These are phyloP conservation scores for Hyphopichia wangnamkhiaoensis DNA, from an alignment of 1,139 yeast species.

Conservation along the genomic window DNA sequence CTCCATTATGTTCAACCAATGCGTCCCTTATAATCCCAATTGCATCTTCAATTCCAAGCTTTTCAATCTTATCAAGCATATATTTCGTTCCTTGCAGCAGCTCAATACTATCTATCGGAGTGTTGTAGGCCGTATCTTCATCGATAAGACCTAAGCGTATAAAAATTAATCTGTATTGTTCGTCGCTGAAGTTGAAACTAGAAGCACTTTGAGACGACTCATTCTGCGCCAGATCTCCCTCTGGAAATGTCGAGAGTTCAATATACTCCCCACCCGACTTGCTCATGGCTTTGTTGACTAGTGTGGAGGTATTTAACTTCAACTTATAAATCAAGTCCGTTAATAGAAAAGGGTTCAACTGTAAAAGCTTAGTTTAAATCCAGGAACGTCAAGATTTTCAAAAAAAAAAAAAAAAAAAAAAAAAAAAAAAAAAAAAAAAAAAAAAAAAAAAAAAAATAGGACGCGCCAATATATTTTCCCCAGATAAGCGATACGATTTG, in stretches of 20 bases:
- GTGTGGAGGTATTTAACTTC: too few species aligned
- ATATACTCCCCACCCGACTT: not conserved
- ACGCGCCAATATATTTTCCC: too few species aligned
- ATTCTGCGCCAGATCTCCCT: not conserved
- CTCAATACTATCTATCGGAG: conserved; percentile 14
- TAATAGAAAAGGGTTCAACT: too few species aligned
- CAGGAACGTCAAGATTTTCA: too few species aligned
- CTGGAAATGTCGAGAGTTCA: conserved; percentile 4
- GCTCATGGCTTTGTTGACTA: too few species aligned
- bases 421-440: too few species aligned
- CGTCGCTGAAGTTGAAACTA: conserved; percentile 15
- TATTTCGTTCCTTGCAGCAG: conserved; percentile 24
- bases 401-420: too few species aligned
- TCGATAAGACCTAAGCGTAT: conserved; percentile 34
- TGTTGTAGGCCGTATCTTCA: conserved; percentile 16
- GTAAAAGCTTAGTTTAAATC: too few species aligned
- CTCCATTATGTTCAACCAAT: conserved; percentile 42
- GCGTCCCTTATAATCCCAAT: conserved; percentile 36
- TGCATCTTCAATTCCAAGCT: conserved; percentile 25
- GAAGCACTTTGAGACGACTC: not conserved
- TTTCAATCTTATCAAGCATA: conserved; percentile 32
- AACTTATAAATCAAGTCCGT: too few species aligned
- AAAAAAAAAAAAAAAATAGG: too few species aligned
- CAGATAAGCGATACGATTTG: too few species aligned
- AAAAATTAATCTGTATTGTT: conserved; percentile 29